Base-by-base conservation (phyloP, 163 green algal genomes). In the Chloroidium sp. region DNA sequence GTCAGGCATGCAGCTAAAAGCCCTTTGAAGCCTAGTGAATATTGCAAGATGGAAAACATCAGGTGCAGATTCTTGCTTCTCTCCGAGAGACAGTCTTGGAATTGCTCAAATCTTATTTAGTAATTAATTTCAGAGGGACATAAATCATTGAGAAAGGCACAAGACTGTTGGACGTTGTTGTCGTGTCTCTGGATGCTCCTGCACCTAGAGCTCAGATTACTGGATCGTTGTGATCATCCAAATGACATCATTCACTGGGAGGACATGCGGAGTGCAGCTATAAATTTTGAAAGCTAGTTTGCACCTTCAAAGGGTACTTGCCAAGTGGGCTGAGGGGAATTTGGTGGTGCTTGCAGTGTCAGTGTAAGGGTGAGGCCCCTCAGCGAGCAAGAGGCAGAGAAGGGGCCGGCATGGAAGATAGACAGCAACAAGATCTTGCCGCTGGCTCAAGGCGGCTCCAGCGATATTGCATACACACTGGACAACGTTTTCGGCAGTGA, bases 311-410 rank as follows among this genome's bases (percentile, higher is more conserved):
- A 36, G 36, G 36, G 36, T 36, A 36, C 36, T 36, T 36, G 59
- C 75, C 75, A n/a, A 67, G 6, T 62, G 8, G 59, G 12, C 61
- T 72, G 64, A 6, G 8, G 75, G 3, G 14, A 75, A 62, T 6
- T 8, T 72, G 80, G 13, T n/a, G 14, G 1, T 59, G 58, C 1
- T 0, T 78, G 82, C 91, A 95, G 92, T 80, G 93, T 97, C 81
- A 90, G 90, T 80, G 93, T 97, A n/a, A 86, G 94, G 0, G 87
- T 97, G 2, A 84, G 94, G 13, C 94, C 94, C 4, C 87, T 97
- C 1, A 97, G 90, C 80, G 91, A 90, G 59, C 74, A 85, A 3
- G 93, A 97, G 84, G 59, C 78, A 4, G 83, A 89, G 10, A 88
- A 93, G 13, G 88, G 85, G 14, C 83, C 84, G 12, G 87, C 90